Percentiles rank a stretch among this genome's conserved stretches.
These are phyloP conservation scores for Cladosporium austrohemisphaericum DNA, from an alignment of 2,329 filamentous ascomycete species.

Conservation along the genomic window DNA sequence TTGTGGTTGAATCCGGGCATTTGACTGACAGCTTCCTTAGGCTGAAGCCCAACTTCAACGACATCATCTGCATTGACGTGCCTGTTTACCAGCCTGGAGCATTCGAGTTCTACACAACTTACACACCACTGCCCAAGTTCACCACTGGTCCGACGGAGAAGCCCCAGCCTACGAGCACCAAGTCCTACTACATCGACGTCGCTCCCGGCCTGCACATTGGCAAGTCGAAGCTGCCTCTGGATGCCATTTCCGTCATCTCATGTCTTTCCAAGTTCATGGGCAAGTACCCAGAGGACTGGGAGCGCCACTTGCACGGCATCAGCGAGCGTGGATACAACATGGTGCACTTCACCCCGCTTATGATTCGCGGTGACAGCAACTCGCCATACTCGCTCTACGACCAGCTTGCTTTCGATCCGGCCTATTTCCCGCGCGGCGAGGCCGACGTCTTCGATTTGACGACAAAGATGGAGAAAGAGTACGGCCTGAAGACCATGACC, in stretches of 20 bases:
- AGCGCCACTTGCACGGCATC: constrained; percentile 82
- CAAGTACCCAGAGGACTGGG: constrained; percentile 83
- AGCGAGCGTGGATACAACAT: constrained; percentile 94
- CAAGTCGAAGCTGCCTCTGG: constrained; percentile 70
- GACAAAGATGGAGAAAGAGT: constrained; percentile 74
- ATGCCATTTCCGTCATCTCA: constrained; percentile 87
- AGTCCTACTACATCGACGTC: constrained; percentile 89
- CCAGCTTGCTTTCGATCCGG: constrained; percentile 80
- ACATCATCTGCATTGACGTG: constrained; percentile 83
- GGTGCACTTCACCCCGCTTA: constrained; percentile 95
- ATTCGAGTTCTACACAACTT: constrained; percentile 92
- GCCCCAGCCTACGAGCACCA: constrained; percentile 56
- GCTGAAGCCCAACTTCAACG: constrained; percentile 87
- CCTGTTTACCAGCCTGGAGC: constrained; percentile 79
- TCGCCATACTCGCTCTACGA: constrained; percentile 97
- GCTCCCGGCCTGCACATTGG: constrained; percentile 75
- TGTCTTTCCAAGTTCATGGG: constrained; percentile 98
- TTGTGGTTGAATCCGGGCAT: background rate
- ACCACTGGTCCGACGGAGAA: constrained; percentile 52
- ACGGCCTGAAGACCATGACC: constrained; percentile 81
- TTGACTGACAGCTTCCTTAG: constrained; percentile 45
- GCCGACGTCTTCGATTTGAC: constrained; percentile 74
- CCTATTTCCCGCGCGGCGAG: constrained; percentile 80
- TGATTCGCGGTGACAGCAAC: constrained; percentile 83
- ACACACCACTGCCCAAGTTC: constrained; percentile 78